These are phyloP conservation scores for Penicillium sp. DNA, from an alignment of 2,329 filamentous ascomycete species.

Conservation along the genomic window DNA sequence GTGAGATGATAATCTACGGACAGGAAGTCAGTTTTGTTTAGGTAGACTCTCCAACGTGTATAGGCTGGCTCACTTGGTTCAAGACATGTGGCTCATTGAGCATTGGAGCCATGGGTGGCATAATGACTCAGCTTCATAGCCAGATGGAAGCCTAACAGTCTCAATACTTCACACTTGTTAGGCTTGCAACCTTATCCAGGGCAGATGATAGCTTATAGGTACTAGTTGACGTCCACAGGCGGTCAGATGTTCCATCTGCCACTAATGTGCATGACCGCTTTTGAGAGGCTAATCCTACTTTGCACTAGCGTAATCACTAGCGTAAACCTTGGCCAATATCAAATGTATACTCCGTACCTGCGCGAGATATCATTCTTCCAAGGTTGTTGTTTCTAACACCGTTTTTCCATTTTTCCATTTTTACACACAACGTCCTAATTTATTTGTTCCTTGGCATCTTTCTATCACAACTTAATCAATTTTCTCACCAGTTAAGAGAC, in stretches of 20 bases:
- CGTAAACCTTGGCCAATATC: background rate
- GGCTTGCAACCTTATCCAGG: background rate
- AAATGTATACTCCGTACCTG: background rate
- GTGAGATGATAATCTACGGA: slow-evolving; percentile 81
- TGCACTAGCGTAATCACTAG: background rate
- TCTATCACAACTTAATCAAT: background rate
- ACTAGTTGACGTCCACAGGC: slow-evolving; percentile 1
- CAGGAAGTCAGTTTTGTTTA: slow-evolving; percentile 11
- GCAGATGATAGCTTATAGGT: background rate
- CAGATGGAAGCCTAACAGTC: background rate
- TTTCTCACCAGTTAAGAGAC: background rate
- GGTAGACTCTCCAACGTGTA: slow-evolving; percentile 17
- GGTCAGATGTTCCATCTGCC: slow-evolving; percentile 5
- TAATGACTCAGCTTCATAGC: slow-evolving; percentile 12
- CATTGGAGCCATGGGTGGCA: slow-evolving; percentile 20
- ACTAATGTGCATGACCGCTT: background rate
- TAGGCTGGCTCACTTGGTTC: slow-evolving; percentile 19
- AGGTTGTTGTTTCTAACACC: background rate
- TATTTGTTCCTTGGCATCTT: background rate
- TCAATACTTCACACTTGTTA: background rate
- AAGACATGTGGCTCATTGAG: slow-evolving; percentile 24
- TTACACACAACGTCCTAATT: background rate
- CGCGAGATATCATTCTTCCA: background rate
- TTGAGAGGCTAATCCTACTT: background rate
- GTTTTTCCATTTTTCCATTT: background rate